Percentiles rank a stretch among this genome's conserved stretches.
Evolutionary conservation across 306 rosid genomes (phyloP).

Genomic region (Oemleria cerasiformis): DNA sequence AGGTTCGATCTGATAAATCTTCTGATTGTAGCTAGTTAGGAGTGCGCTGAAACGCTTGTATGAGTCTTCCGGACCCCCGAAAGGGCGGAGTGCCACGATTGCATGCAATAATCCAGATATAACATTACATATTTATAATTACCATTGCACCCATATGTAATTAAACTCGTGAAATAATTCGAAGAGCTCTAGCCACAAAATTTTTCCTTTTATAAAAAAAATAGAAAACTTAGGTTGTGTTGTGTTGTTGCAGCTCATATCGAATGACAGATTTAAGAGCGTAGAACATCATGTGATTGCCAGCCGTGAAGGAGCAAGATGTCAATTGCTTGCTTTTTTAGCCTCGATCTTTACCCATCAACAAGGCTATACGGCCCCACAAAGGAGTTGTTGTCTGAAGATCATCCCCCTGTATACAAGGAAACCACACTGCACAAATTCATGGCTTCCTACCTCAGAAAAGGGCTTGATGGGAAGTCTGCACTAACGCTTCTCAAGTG

Average conservation of each 20-base stretch:
- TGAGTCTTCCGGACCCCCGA: too few species aligned
- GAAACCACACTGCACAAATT: slow-evolving; percentile 16
- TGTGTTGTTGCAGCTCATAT: slow-evolving; percentile 25
- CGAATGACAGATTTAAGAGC: slow-evolving; percentile 32
- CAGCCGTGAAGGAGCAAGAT: slow-evolving; percentile 16
- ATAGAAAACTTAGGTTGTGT: neutral
- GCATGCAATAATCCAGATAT: too few species aligned
- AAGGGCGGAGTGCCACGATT: too few species aligned
- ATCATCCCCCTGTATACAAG: slow-evolving; percentile 21
- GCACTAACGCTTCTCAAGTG: slow-evolving; percentile 26
- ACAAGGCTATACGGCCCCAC: slow-evolving; percentile 19
- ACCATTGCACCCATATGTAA: too few species aligned
- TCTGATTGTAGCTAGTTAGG: too few species aligned
- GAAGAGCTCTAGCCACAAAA: too few species aligned
- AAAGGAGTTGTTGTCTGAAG: slow-evolving; percentile 16
- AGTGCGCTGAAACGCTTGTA: too few species aligned
- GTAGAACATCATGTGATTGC: slow-evolving; percentile 28
- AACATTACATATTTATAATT: too few species aligned
- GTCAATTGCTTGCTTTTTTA: slow-evolving; percentile 24
- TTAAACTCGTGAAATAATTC: too few species aligned
- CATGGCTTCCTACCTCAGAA: neutral
- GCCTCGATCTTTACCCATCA: neutral
- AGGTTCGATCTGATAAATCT: too few species aligned
- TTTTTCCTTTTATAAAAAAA: too few species aligned
- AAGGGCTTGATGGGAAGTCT: slow-evolving; percentile 24